A percentile compares a stretch with the other conserved stretches of the same genome.
phyloP scores from a whole-genome alignment of 2,329 filamentous ascomycete species.

The Colletotrichum endophyticum region DNA sequence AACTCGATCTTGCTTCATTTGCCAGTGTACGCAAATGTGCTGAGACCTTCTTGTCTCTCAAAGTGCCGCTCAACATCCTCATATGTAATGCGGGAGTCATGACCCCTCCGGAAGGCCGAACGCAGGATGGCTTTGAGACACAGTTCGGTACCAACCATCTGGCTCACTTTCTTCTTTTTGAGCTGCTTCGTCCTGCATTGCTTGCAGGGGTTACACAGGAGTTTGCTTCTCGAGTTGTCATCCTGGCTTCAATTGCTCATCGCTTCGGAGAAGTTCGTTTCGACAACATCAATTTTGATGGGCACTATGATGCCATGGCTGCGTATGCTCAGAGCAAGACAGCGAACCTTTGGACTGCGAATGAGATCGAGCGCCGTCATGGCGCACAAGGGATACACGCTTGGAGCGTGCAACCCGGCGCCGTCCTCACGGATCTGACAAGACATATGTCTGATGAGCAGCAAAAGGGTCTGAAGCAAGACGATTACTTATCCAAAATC shows the following conservation, averaged over 20 bases:
- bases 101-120: background rate
- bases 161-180: conserved; percentile 57
- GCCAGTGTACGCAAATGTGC: conserved; percentile 27
- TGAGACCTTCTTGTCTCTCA: conserved; percentile 22
- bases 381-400: conserved; percentile 47
- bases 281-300: conserved; percentile 33
- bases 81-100: conserved; percentile 41
- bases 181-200: conserved; percentile 49
- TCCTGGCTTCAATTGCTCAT: conserved; percentile 48
- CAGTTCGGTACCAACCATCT: conserved; percentile 60
- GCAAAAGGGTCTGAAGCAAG: background rate
- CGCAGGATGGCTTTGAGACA: conserved; percentile 26
- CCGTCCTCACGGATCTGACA: background rate
- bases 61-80: conserved; percentile 30
- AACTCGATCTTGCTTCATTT: conserved; percentile 6
- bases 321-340: conserved; percentile 55
- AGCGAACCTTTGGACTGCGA: conserved; percentile 55
- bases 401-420: conserved; percentile 49
- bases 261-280: conserved; percentile 33
- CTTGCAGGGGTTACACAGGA: conserved; percentile 38
- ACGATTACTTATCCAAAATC: background rate
- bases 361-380: conserved; percentile 54
- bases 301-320: conserved; percentile 31
- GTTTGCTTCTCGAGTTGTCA: conserved; percentile 51
- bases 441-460: background rate